phyloP scores from a whole-genome alignment of 176 grass and related monocot genomes.

The Chloris gayana region DNA sequence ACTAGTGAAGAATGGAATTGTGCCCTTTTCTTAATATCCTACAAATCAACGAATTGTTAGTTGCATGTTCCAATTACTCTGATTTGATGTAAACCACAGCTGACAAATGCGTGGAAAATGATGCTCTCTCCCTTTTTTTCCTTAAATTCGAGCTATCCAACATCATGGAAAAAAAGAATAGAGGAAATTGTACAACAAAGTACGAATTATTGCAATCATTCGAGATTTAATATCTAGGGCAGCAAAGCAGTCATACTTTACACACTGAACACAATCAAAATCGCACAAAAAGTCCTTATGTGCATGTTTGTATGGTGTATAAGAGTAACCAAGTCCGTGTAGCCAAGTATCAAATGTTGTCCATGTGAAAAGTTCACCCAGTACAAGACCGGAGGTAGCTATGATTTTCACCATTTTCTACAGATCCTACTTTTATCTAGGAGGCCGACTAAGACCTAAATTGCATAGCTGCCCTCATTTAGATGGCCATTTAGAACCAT shows the following conservation, averaged over 20 bases:
- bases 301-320: background rate
- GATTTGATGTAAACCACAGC: background rate
- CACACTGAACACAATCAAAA: background rate
- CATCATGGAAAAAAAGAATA: background rate
- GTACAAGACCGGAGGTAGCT: background rate
- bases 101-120: background rate
- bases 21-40: conserved; percentile 66
- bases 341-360: background rate
- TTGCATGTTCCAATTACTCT: background rate
- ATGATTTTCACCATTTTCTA: background rate
- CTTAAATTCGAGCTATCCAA: background rate
- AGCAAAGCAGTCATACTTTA: background rate
- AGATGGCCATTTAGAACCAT: too few relatives aligned
- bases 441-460: too few relatives aligned
- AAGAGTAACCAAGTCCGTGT: background rate
- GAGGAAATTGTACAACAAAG: background rate
- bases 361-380: background rate
- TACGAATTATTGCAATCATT: background rate
- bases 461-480: too few relatives aligned
- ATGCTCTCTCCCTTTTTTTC: background rate
- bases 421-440: background rate
- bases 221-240: background rate
- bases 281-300: background rate
- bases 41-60: conserved; percentile 25
- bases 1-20: conserved; percentile 92